Base-by-base conservation (phyloP, 768 basidiomycete genomes). In the Tephrocybe sp. region DNA sequence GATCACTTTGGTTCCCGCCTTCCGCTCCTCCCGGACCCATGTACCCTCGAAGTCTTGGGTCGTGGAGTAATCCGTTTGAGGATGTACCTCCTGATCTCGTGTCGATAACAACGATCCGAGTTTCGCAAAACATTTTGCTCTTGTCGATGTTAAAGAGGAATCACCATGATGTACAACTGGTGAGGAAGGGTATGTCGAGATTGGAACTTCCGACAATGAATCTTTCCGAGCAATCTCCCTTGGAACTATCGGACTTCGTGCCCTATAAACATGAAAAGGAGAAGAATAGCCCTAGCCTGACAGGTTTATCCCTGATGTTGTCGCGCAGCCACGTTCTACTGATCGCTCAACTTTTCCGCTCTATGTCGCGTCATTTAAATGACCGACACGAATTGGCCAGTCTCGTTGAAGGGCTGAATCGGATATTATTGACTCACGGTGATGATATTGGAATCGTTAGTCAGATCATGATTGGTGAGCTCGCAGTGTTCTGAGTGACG, bases 371-470 rank as follows among this genome's bases (percentile, higher is more conserved):
- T 12, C 84, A 87, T 66, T 68, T 86, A 46, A 87, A 77, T 55
- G 86, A 88, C 53, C 74, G 83, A 11, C 75, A 74, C 40, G 88
- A 91, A 57, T 69, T 91, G 13, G 79, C 79, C 0, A 58, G 82
- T 19, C 71, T 87, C 10, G 65, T 88, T 16, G 86, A 90, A 61
- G 85, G 86, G 3, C 59, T 90, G 16, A 90, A 88, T 62, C 76
- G 78, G 4, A 83, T 86, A 36, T 66, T 91, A 15, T 66, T 88
- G 24, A 68, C 66, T 2, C 87, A 90, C 64, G 83, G 85, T 3
- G 76, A 83, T 57, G 88, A 90, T 57, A 77, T 86, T 38, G 84
- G 83, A n/a, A 80, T 90, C 45, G 80, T 91, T n/a, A 74, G 77
- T 30, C 88, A 88, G 52, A 75, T 81, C 6, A 68, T 90, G 61